Evolutionary conservation across 306 rosid species (phyloP), one percentile per base, ranked within the genome.

Genomic region (Vigna nakashimae): DNA sequence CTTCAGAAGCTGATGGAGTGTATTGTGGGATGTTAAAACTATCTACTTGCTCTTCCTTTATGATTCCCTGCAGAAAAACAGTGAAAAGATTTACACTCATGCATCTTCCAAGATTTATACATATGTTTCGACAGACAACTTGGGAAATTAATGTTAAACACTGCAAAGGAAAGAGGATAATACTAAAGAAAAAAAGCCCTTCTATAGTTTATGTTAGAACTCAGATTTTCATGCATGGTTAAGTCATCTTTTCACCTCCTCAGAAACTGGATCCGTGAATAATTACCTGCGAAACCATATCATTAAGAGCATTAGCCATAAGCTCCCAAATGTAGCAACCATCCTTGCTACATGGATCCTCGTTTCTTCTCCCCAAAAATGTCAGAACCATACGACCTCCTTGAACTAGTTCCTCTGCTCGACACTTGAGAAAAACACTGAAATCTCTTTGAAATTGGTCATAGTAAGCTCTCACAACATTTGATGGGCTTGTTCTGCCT

Each of bases 301-400:
- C 84, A 43, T 78, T 83, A 6, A 88, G 88, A 38, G 83, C 91
- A 9, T 7, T 18, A 57, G 91, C 84, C 83, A 88, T 4, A 42
- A 88, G 86, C n/a, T 86, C 84, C 84, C 82, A 89, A 69, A 84
- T 77, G 34, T 43, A 84, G 32, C 79, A 77, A 49, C 86, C 64
- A 20, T 82, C 90, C 5, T 82, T 84, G 80, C 78, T 80, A 5
- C 69, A 64, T 24, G 84, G 88, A 79, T 89, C 81, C 2, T 84
- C 69, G 6, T 75, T 86, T 56, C 73, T 77, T 80, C 92, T 77
- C 52, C 92, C 92, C 14, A 84, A 12, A 26, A 82, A n/a, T 3
- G 92, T 89, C n/a, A 89, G 57, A 50, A 86, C 86, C 92, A 89
- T 89, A 4, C 76, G 20, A 5, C 90, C 90, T 2, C 84, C 89